Evolutionary conservation across 768 basidiomycete species (phyloP).

Genomic region (Phaeolepiota aurea): DNA sequence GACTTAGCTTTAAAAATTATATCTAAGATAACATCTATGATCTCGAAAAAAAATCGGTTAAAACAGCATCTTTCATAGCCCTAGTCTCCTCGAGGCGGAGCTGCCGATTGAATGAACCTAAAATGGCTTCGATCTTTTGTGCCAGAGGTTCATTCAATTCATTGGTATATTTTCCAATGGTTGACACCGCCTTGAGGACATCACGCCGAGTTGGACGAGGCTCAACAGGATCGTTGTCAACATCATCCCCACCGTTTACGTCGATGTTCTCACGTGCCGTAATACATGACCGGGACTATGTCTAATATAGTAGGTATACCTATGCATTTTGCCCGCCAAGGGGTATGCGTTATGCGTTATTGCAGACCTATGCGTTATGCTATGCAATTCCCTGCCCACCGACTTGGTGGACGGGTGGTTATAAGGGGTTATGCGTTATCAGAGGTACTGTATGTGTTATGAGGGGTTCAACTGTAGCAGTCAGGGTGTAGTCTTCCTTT

Average conservation of each 20-base stretch:
- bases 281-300: background rate
- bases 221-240: too few species aligned
- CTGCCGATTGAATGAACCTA: slow-evolving; percentile 9
- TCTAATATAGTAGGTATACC: background rate
- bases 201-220: too few species aligned
- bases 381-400: background rate
- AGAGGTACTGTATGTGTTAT: background rate
- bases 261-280: too few species aligned
- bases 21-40: too few species aligned
- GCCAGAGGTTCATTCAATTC: slow-evolving; percentile 10
- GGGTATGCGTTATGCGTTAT: background rate
- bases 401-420: background rate
- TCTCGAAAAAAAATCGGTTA: slow-evolving; percentile 10
- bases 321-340: background rate
- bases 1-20: too few species aligned
- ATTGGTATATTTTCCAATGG: slow-evolving; percentile 8
- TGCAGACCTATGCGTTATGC: background rate
- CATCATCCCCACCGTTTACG: too few species aligned
- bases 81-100: slow-evolving; percentile 8
- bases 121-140: slow-evolving; percentile 9
- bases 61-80: slow-evolving; percentile 7
- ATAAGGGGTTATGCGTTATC: background rate
- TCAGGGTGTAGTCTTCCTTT: too few species aligned
- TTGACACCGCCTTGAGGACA: too few species aligned
- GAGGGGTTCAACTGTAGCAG: slow-evolving; percentile 1